These are phyloP conservation scores for Aegilops umbellulata DNA, from an alignment of 176 grass and related monocot species.

Conservation along the genomic window DNA sequence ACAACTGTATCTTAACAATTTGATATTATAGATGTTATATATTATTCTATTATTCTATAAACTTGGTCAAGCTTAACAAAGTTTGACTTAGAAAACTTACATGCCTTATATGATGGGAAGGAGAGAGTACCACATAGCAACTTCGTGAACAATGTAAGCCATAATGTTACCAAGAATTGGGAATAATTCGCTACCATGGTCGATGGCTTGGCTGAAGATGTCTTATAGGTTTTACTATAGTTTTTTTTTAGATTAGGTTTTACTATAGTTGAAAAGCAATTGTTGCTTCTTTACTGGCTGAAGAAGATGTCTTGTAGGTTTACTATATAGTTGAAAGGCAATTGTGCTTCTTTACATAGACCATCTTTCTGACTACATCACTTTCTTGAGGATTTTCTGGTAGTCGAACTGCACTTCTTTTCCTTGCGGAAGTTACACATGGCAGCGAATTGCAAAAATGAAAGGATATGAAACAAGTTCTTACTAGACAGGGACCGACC, in stretches of 20 bases:
- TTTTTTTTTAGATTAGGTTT: too few relatives aligned
- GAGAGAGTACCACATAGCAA: background rate
- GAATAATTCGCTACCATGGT: too few relatives aligned
- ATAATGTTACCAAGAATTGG: background rate
- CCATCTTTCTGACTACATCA: background rate
- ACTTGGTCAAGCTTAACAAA: background rate
- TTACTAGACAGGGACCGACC: slow-evolving; percentile 51
- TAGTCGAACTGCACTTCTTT: background rate
- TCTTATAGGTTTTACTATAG: too few relatives aligned
- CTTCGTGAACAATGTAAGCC: background rate
- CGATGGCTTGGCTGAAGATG: too few relatives aligned
- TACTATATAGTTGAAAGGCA: background rate
- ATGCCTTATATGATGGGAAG: background rate
- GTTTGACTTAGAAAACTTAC: background rate
- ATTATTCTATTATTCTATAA: background rate
- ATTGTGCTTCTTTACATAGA: background rate
- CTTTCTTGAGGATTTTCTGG: background rate
- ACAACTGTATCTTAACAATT: background rate
- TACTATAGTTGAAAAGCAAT: too few relatives aligned
- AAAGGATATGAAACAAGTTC: slow-evolving; percentile 29
- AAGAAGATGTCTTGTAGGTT: background rate
- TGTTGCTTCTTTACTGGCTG: too few relatives aligned
- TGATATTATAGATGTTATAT: too few relatives aligned
- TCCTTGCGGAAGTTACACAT: slow-evolving; percentile 16
- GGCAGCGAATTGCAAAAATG: background rate